These are phyloP conservation scores for Heritiera fomes DNA, from an alignment of 345 rosid species.

Conservation along the genomic window DNA sequence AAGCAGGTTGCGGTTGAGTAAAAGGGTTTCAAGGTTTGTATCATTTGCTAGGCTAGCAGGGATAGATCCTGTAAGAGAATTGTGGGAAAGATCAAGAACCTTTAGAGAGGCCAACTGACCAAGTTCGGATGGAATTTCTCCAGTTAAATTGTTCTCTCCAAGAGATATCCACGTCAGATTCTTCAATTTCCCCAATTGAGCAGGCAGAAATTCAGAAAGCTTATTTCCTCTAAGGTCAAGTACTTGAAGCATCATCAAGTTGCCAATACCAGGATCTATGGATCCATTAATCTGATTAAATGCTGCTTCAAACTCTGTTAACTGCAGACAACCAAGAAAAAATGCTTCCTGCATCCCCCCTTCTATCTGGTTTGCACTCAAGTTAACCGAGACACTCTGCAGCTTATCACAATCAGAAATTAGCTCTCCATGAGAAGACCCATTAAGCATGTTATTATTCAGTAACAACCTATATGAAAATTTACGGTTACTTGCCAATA, in stretches of 20 bases:
- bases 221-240: constrained; percentile 53
- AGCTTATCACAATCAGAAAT: constrained; percentile 42
- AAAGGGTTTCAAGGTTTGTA: constrained; percentile 40
- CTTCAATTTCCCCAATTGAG: constrained; percentile 43
- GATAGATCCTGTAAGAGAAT: constrained; percentile 50
- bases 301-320: constrained; percentile 50
- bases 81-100: constrained; percentile 60
- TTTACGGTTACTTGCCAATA: constrained; percentile 27
- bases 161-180: constrained; percentile 43
- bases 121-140: constrained; percentile 50
- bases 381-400: constrained; percentile 45
- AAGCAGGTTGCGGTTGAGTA: constrained; percentile 51
- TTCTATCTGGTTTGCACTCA: constrained; percentile 46
- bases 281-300: constrained; percentile 47
- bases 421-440: constrained; percentile 39
- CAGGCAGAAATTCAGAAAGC: constrained; percentile 48
- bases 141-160: constrained; percentile 49
- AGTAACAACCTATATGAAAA: constrained; percentile 46
- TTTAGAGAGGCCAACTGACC: constrained; percentile 44
- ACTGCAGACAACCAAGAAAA: constrained; percentile 33
- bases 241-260: constrained; percentile 42
- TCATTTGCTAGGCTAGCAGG: constrained; percentile 48
- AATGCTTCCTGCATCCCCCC: constrained; percentile 32
- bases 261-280: constrained; percentile 38
- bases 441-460: constrained; percentile 49